Base-by-base conservation (phyloP, 2,329 filamentous ascomycete species). In the Microsporum ferrugineum region DNA sequence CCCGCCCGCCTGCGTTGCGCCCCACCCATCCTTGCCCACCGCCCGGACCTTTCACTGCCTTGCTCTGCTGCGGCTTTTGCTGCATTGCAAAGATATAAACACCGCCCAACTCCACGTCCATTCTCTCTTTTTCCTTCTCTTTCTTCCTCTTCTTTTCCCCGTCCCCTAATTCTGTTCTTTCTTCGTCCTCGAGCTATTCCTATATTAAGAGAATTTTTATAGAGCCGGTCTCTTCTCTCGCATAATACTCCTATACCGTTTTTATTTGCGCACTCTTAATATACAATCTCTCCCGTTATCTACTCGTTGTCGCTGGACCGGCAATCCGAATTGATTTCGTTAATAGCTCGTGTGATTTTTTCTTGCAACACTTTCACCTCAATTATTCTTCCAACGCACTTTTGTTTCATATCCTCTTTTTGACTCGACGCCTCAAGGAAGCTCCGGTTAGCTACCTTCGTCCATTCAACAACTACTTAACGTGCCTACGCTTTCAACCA, bases 101-200 rank as follows among this genome's bases (percentile, higher is more conserved):
- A 59, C 39, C 39, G 27, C 23, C 17, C 43, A 29, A 49, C 29
- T 12, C 43, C 43, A 2, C 57, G 59, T 29, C 39, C 61, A 39
- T 57, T 57, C 49, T 57, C 47, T 33, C 60, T 51, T 51, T 34
- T 43, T 55, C 45, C 38, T 31, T 49, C 41, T 27, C 34, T 31
- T 39, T 41, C 8, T 57, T 41, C 34, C 36, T 38, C 41, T 12
- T 14, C 43, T 14, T 27, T 38, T 39, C 57, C 14, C 58, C 47
- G 38, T 41, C 57, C 57, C n/a, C 33, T 31, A 49, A 17, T 49
- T 56, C 43, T 38, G 34, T 33, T 61, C 47, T 57, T 57, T 64
- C 68, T 68, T 69, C 66, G 66, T 69, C 55, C 60, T 57, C 62
- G 67, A 68, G 68, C 68, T 70, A 70, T 67, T 67, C 69, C 63